Evolutionary conservation across 495 filamentous ascomycete genomes (phyloP), one percentile per base, ranked within the genome.

Genomic region (Alectoria sarmentosa): DNA sequence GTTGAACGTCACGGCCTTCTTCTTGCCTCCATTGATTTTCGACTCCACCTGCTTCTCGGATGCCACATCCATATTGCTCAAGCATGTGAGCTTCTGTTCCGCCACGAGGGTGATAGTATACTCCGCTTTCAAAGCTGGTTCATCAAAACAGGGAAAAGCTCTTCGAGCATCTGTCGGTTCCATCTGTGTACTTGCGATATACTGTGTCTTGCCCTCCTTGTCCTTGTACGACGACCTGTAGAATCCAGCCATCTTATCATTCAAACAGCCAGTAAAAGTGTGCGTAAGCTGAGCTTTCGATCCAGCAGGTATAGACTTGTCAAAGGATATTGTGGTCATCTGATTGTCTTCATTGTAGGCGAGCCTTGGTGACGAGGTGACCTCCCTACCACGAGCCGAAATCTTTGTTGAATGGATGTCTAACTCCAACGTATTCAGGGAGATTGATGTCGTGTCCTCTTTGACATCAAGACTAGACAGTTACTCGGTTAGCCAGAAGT

Each of bases 391-490:
- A 57, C 77, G 73, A 11, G 75, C 69, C 19, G 71, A 74, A 69
- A 98, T 76, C 55, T 82, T 84, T 67, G 88, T 89, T 64, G 80
- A 85, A 72, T 93, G 86, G 68, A 97, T 90, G 32, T 93, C 85
- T 69, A 98, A 80, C 69, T 97, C 89, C 67, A 91, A 78, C 60
- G 89, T 87, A 75, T 98, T 96, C 67, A 98, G 84, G 42, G 91
- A 86, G 71, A 98, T 87, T 32, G 90, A 91, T 68, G 80, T 90
- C 66, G 90, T 89, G 69, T 94, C 89, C 72, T 96, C 90, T 64
- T 81, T 80, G 42, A 97, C 88, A 71, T 96, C 88, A 70, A 98
- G 84, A 68, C 81, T 79, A 72, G 55, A 13, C 1, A 62, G 60
- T 21, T 28, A 26, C 46, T 59, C 61, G 19, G 48, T 70, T 10